Conservation (phyloP, 1,139 yeast species). For the Kluyveromyces marxianus region DNA sequence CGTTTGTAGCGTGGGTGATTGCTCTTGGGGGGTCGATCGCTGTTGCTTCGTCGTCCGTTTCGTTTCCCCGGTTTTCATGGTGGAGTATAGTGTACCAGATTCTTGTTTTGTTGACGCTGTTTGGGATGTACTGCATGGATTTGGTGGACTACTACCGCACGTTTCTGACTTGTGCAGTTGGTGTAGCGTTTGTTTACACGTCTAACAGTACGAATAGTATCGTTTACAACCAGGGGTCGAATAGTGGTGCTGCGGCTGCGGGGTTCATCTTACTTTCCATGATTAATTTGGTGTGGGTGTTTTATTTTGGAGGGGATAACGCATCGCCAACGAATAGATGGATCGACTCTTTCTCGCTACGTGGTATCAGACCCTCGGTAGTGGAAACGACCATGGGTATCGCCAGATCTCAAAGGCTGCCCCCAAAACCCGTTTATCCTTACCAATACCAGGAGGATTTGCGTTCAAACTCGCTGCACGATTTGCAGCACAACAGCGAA, state of each 20-base stretch:
- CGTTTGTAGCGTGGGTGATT: constrained; percentile 69
- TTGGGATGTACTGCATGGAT: constrained; percentile 58
- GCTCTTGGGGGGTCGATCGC: constrained; percentile 84
- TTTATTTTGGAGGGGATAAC: constrained; percentile 80
- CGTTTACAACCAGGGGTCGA: constrained; percentile 56
- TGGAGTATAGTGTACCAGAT: constrained; percentile 92
- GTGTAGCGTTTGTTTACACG: constrained; percentile 65
- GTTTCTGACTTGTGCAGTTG: constrained; percentile 31
- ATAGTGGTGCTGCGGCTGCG: constrained; percentile 86
- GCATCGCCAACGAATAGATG: constrained; percentile 74
- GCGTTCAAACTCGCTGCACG: constrained; percentile 1
- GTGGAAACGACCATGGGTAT: constrained; percentile 16
- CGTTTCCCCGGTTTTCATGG: constrained; percentile 85
- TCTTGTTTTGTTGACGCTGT: constrained; percentile 46
- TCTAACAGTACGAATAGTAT: constrained; percentile 76
- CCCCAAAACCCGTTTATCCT: neutral
- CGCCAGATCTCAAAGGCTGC: constrained; percentile 3
- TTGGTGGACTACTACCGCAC: constrained; percentile 61
- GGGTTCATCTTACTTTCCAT: constrained; percentile 82
- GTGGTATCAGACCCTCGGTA: constrained; percentile 35
- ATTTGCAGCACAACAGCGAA: neutral
- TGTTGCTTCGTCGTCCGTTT: constrained; percentile 33
- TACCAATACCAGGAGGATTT: constrained; percentile 4
- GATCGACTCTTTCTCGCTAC: constrained; percentile 65
- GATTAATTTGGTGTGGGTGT: constrained; percentile 71